A percentile compares a stretch with the other conserved stretches of the same genome.
These are phyloP conservation scores for Phytophthora colocasiae DNA, from an alignment of 352 stramenopile genomes.

Conservation along the genomic window DNA sequence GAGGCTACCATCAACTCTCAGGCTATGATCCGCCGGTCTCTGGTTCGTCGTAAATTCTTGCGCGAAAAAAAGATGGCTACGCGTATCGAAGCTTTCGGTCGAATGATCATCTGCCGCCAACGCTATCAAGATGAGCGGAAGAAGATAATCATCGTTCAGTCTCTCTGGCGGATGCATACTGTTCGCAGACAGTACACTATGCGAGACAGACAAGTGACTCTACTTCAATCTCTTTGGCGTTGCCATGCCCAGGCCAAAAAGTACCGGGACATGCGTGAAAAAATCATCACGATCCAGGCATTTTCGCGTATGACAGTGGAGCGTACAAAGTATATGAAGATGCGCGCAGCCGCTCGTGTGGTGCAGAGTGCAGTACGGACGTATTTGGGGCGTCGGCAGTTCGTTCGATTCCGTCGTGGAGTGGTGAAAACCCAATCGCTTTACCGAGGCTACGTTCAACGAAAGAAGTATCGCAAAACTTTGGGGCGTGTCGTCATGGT, in stretches of 20 bases:
- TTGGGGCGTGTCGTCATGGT: slow-evolving; percentile 67
- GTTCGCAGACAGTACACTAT: slow-evolving; percentile 63
- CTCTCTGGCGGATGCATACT: slow-evolving; percentile 81
- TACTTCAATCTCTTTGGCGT: slow-evolving; percentile 86
- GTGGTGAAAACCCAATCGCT: slow-evolving; percentile 78
- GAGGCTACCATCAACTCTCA: slow-evolving; percentile 90
- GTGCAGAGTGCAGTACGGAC: slow-evolving; percentile 79
- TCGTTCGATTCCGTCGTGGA: slow-evolving; percentile 66
- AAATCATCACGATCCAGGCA: slow-evolving; percentile 73
- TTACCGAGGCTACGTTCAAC: slow-evolving; percentile 65
- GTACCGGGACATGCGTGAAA: slow-evolving; percentile 64
- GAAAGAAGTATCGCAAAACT: slow-evolving; percentile 64
- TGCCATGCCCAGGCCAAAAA: slow-evolving; percentile 59
- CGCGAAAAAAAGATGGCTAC: slow-evolving; percentile 90
- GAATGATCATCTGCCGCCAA: slow-evolving; percentile 82
- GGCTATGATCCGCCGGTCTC: slow-evolving; percentile 85
- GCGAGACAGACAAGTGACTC: slow-evolving; percentile 54
- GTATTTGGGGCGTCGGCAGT: slow-evolving; percentile 69
- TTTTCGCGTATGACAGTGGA: slow-evolving; percentile 73
- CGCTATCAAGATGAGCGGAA: slow-evolving; percentile 66
- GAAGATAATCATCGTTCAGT: slow-evolving; percentile 82
- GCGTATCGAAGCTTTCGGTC: slow-evolving; percentile 82
- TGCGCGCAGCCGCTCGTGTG: slow-evolving; percentile 55
- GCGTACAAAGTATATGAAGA: slow-evolving; percentile 61
- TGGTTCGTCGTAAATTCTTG: slow-evolving; percentile 82